A percentile compares a stretch with the other conserved stretches of the same genome.
Conservation (phyloP, 1,284 basidiomycete species). For the Mycena sp. region DNA sequence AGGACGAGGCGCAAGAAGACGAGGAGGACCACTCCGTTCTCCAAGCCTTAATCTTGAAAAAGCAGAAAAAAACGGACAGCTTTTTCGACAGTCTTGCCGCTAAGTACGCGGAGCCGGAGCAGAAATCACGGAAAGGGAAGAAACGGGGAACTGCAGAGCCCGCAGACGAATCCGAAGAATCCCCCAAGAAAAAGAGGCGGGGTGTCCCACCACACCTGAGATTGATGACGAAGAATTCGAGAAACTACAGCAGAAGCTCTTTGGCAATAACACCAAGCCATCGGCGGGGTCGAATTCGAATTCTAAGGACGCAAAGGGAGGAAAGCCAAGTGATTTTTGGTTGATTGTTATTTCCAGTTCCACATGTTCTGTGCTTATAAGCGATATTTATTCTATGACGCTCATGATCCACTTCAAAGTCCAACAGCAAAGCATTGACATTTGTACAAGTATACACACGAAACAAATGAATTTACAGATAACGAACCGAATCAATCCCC, state of each 20-base stretch:
- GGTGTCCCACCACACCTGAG: conserved; percentile 55
- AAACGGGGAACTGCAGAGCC: conserved; percentile 59
- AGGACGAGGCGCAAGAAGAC: conserved; percentile 49
- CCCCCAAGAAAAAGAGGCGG: conserved; percentile 59
- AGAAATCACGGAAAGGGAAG: conserved; percentile 60
- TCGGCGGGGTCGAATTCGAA: conserved; percentile 36
- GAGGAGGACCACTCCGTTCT: conserved; percentile 76
- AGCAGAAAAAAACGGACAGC: conserved; percentile 65
- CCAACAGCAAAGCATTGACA: too few relatives aligned
- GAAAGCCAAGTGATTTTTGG: conserved; percentile 15
- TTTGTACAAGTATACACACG: conserved; percentile 2
- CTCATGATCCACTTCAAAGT: too few relatives aligned
- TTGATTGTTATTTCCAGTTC: not conserved
- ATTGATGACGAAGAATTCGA: conserved; percentile 78
- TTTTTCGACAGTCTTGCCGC: conserved; percentile 84
- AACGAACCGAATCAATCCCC: conserved; percentile 87
- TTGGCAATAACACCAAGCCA: conserved; percentile 53
- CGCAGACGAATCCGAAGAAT: conserved; percentile 51
- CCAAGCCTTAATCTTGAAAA: conserved; percentile 85
- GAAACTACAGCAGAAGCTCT: conserved; percentile 67
- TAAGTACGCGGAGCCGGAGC: conserved; percentile 75
- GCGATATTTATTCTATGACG: too few relatives aligned
- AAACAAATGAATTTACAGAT: conserved; percentile 58
- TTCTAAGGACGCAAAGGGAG: conserved; percentile 43
- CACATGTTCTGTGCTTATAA: not conserved